These are phyloP conservation scores for Neofusicoccum cordaticola DNA, from an alignment of 2,329 filamentous ascomycete species.

Conservation along the genomic window DNA sequence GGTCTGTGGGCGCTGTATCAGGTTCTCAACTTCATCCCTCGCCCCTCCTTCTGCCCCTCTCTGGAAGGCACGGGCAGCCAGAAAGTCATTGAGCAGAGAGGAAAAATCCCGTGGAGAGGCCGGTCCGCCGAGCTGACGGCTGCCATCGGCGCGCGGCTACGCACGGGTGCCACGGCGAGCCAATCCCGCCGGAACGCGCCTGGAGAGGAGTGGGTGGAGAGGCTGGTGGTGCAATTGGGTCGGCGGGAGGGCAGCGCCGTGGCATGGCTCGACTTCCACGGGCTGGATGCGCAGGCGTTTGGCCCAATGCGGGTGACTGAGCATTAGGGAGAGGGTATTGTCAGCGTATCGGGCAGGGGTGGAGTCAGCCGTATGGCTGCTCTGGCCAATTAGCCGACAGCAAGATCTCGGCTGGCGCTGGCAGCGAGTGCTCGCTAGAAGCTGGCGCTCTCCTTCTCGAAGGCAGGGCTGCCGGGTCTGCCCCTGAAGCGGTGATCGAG, in stretches of 20 bases:
- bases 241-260: background rate
- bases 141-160: background rate
- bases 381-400: conserved; percentile 5
- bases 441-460: conserved; percentile 13
- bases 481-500: conserved; percentile 16
- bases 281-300: conserved; percentile 2
- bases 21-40: conserved; percentile 12
- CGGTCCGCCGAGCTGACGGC: background rate
- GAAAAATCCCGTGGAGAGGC: conserved; percentile 4
- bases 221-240: conserved; percentile 9
- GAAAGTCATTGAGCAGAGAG: conserved; percentile 7
- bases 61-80: conserved; percentile 11
- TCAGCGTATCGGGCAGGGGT: conserved; percentile 14
- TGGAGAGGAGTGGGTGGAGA: conserved; percentile 4
- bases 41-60: conserved; percentile 11
- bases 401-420: conserved; percentile 14
- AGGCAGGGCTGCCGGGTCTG: conserved; percentile 8
- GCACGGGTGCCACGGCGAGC: conserved; percentile 4
- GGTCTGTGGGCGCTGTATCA: conserved; percentile 12
- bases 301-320: conserved; percentile 10
- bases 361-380: conserved; percentile 1
- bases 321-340: conserved; percentile 12
- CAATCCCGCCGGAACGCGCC: conserved; percentile 3
- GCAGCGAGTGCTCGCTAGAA: conserved; percentile 11
- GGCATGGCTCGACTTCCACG: background rate